Evolutionary conservation across 2,329 filamentous ascomycete species (phyloP).

Genomic region (Xylariales sp.): DNA sequence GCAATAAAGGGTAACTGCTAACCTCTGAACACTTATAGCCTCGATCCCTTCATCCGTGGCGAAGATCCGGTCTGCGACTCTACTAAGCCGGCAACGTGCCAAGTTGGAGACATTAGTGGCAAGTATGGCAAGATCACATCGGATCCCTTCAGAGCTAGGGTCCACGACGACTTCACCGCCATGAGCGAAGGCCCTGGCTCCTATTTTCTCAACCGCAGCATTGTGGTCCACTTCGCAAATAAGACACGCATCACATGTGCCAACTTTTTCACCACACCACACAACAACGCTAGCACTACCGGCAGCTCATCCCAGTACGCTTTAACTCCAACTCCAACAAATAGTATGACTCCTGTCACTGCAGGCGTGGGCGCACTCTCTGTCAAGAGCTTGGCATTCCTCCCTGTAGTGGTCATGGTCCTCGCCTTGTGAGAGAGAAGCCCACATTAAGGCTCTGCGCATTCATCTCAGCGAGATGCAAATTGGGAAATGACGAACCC

Average conservation of each 20-base stretch:
- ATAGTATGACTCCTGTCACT: not conserved
- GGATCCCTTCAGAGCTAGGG: constrained; percentile 62
- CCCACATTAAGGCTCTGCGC: not conserved
- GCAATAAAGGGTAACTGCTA: constrained; percentile 12
- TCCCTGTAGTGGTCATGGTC: constrained; percentile 40
- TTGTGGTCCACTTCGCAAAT: constrained; percentile 73
- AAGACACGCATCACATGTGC: constrained; percentile 73
- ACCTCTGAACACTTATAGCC: constrained; percentile 41
- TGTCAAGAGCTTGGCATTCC: constrained; percentile 41
- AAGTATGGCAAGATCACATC: constrained; percentile 73
- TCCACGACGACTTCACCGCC: constrained; percentile 69
- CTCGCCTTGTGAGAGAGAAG: constrained; percentile 38
- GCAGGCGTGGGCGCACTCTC: constrained; percentile 28
- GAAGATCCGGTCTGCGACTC: constrained; percentile 71
- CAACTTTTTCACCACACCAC: constrained; percentile 67
- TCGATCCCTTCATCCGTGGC: constrained; percentile 76
- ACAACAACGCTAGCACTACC: constrained; percentile 34
- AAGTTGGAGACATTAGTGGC: constrained; percentile 81
- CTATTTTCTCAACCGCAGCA: constrained; percentile 73
- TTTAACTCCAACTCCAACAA: constrained; percentile 13
- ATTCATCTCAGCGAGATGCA: constrained; percentile 5
- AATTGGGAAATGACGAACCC: constrained; percentile 7
- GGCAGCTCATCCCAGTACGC: constrained; percentile 9
- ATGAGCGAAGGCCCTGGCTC: constrained; percentile 61
- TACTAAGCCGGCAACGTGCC: constrained; percentile 70